Evolutionary conservation across 805 yeast species (phyloP).

Genomic region (Yarrowia keelungensis): DNA sequence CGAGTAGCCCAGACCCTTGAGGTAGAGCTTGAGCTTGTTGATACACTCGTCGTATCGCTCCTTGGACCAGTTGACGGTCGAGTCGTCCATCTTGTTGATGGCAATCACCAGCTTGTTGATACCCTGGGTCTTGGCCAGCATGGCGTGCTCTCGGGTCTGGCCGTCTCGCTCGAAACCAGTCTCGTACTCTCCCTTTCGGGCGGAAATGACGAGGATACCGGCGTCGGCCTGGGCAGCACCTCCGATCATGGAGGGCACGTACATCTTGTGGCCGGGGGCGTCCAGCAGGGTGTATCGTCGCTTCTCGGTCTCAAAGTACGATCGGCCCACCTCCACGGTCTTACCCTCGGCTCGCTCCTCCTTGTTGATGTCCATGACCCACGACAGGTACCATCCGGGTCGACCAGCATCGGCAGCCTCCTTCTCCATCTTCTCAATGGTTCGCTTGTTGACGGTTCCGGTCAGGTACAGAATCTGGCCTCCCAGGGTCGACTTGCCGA

Average conservation of each 20-base stretch:
- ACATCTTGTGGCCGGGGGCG: conserved; percentile 99
- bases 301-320: conserved; percentile 96
- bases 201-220: conserved; percentile 95
- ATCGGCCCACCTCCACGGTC: conserved; percentile 98
- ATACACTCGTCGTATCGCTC: conserved; percentile 97
- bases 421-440: conserved; percentile 95
- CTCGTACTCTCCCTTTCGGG: conserved; percentile 99
- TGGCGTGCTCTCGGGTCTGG: conserved; percentile 97
- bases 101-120: conserved; percentile 92
- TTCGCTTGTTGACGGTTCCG: conserved; percentile 98
- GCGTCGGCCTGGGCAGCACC: conserved; percentile 99
- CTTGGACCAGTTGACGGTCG: conserved; percentile 94
- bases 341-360: conserved; percentile 99
- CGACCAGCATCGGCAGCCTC: conserved; percentile 99
- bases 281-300: conserved; percentile 97
- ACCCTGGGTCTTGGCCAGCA: conserved; percentile 97
- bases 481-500: conserved; percentile 99
- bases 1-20: conserved; percentile 82
- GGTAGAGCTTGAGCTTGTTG: conserved; percentile 73
- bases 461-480: conserved; percentile 93
- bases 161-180: conserved; percentile 99
- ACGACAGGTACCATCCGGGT: conserved; percentile 99
- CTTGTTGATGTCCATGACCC: conserved; percentile 99
- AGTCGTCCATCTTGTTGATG: conserved; percentile 98
- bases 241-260: conserved; percentile 98